Conservation (phyloP, 352 stramenopile species). For the Pythium myriotylum region DNA sequence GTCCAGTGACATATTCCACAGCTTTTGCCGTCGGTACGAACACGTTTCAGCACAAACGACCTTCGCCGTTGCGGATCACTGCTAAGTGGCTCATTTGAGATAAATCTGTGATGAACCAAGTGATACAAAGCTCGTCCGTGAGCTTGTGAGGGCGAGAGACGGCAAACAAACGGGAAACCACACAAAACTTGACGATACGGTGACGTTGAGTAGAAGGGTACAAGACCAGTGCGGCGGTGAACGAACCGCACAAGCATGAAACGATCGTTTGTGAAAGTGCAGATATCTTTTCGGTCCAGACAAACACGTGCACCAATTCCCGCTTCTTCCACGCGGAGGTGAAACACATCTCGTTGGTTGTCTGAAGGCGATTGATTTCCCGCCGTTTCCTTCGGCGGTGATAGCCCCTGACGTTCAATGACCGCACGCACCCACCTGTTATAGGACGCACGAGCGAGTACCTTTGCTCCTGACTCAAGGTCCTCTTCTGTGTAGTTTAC, state of each 20-base stretch:
- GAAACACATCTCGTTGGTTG: slow-evolving; percentile 5
- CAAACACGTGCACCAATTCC: neutral
- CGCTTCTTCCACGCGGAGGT: slow-evolving; percentile 18
- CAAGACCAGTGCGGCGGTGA: slow-evolving; percentile 39
- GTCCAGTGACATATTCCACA: slow-evolving; percentile 64
- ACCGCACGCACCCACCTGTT: slow-evolving; percentile 33
- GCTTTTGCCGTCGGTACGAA: slow-evolving; percentile 42
- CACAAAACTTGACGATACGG: slow-evolving; percentile 39
- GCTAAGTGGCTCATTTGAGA: neutral
- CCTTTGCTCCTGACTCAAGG: slow-evolving; percentile 16
- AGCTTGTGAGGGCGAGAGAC: slow-evolving; percentile 18
- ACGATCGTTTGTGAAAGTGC: slow-evolving; percentile 14
- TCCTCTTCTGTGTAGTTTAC: neutral
- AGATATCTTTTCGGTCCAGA: slow-evolving; percentile 13
- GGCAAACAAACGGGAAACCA: slow-evolving; percentile 43
- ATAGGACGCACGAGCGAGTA: slow-evolving; percentile 17
- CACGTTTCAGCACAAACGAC: slow-evolving; percentile 50
- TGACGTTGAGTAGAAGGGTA: slow-evolving; percentile 58
- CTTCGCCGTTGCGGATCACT: neutral
- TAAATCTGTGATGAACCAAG: slow-evolving; percentile 24
- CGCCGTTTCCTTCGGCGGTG: neutral
- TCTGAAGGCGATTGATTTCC: neutral
- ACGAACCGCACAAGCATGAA: slow-evolving; percentile 47
- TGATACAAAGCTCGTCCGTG: slow-evolving; percentile 41
- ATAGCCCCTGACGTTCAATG: slow-evolving; percentile 16